Evolutionary conservation across 495 filamentous ascomycete genomes (phyloP), one percentile per base, ranked within the genome.

Genomic region (Aspergillus diversus): DNA sequence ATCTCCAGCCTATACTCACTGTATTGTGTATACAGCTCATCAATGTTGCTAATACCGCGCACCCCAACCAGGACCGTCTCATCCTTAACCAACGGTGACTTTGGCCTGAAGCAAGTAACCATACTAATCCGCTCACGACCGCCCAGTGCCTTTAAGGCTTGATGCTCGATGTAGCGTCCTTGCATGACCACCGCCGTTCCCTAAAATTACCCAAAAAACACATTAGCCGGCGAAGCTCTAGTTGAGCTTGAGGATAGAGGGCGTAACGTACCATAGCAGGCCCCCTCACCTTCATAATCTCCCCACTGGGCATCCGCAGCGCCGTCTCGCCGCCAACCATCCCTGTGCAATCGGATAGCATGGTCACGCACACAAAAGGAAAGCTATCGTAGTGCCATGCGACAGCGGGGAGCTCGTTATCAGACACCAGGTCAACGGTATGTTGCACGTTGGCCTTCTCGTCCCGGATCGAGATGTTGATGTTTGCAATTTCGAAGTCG

Each of bases 291-390:
- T 90, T 90, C 73, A 87, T 77, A 34, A 90, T 79, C 7, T 87
- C 83, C 0, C 87, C 88, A 5, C 37, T 77, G 1, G 81, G 84
- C 0, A 81, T 89, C 56, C 79, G 77, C 17, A 91, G 74, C 5
- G 86, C 89, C 4, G 89, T 92, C 71, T 92, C 90, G 2, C 90
- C 90, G 35, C 89, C 89, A 8, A 88, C 77, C 89, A 92, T 92
- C 13, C 78, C 77, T 0, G 78, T 83, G 51, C 86, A 87, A 65
- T 92, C 88, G 49, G 87, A 89, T 49, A 92, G 81, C 90, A 92
- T 92, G 5, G 85, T 80, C 31, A 92, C 89, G 65, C 90, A 92
- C 12, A 92, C 90, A 61, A 91, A 92, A 0, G 90, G 90, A 69
- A 89, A 91, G 65, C 86, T 87, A 64, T 92, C 89, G 42, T 75